Base-by-base conservation (phyloP, 306 rosid genomes). In the Prunus campanulata region DNA sequence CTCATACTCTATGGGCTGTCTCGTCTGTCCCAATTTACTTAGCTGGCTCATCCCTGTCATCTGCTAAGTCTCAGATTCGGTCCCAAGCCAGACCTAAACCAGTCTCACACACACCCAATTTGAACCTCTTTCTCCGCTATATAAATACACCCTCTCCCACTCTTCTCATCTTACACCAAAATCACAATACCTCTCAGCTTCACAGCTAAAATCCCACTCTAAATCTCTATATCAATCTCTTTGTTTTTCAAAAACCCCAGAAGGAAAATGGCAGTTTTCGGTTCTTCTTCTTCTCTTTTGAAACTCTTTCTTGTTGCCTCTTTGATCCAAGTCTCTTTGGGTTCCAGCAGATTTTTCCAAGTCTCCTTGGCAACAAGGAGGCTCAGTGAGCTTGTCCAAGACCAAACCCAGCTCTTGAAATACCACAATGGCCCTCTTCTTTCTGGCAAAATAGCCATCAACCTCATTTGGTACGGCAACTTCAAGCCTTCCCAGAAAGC, bases 351-450 rank as follows among this genome's bases (percentile, higher is more conserved):
- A 8, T n/a, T 71, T 9, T 66, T 83, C 48, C 83, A 86, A 16
- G n/a, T 71, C 25, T 67, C 18, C 14, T 77, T 76, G 24, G 84
- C 75, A 0, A 73, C 80, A 1, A 71, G 87, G 57, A 72, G 11
- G 30, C 82, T 83, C 3, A 12, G 30, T 0, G 80, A 78, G 35
- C 76, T 75, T 5, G 25, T 72, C 9, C 56, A 35, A 35, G 74
- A 70, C 55, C 76, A 68, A 57, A 49, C 63, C 56, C 79, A 87
- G 0, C 78, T 77, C n/a, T 67, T 72, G n/a, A 49, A 77, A 19
- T 90, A 90, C 91, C 96, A 90, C 78, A 82, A 90, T 11, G 91
- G 90, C 20, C 87, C 90, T 71, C 74, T 90, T 1, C 90, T 90
- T 0, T 84, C 88, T 3, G 93, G 93, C 7, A 88, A 85, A 85